Percentiles rank a stretch among this genome's conserved stretches.
Conservation (phyloP, 2,329 filamentous ascomycete species). For the Fusarium miscanthi region DNA sequence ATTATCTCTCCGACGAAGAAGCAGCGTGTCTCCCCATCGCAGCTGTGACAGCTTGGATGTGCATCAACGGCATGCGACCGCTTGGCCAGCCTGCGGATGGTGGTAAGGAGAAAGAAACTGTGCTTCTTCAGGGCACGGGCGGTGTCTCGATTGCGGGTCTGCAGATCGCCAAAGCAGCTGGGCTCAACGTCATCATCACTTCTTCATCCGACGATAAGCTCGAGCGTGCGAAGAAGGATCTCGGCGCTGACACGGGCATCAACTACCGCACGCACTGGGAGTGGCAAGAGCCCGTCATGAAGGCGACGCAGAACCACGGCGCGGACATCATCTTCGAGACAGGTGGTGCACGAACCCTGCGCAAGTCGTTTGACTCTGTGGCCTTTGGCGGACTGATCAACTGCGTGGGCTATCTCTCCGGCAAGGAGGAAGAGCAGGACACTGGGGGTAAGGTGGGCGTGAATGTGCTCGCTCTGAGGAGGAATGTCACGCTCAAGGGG, state of each 20-base stretch:
- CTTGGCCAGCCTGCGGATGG: slow-evolving; percentile 57
- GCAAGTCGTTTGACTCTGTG: slow-evolving; percentile 63
- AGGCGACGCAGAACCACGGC: slow-evolving; percentile 57
- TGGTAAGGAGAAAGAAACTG: slow-evolving; percentile 44
- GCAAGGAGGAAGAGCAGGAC: slow-evolving; percentile 64
- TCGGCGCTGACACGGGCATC: slow-evolving; percentile 64
- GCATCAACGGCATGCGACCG: slow-evolving; percentile 69
- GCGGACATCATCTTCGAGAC: slow-evolving; percentile 67
- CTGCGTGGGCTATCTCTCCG: slow-evolving; percentile 62
- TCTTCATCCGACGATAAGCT: slow-evolving; percentile 66
- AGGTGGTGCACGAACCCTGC: slow-evolving; percentile 63
- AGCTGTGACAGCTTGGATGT: slow-evolving; percentile 73
- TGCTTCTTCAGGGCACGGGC: slow-evolving; percentile 66
- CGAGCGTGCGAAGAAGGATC: slow-evolving; percentile 54
- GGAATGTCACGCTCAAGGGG: slow-evolving; percentile 62
- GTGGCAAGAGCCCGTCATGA: slow-evolving; percentile 62
- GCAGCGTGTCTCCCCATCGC: slow-evolving; percentile 71
- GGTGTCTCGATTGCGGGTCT: slow-evolving; percentile 63
- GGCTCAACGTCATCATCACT: slow-evolving; percentile 63
- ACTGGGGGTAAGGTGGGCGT: slow-evolving; percentile 60
- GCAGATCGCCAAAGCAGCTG: slow-evolving; percentile 65
- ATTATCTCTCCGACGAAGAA: slow-evolving; percentile 68
- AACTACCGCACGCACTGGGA: slow-evolving; percentile 65
- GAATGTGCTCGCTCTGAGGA: slow-evolving; percentile 64
- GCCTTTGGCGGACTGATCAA: slow-evolving; percentile 66